Evolutionary conservation across 2,329 filamentous ascomycete species (phyloP).

Genomic region (Ascochyta pisi): DNA sequence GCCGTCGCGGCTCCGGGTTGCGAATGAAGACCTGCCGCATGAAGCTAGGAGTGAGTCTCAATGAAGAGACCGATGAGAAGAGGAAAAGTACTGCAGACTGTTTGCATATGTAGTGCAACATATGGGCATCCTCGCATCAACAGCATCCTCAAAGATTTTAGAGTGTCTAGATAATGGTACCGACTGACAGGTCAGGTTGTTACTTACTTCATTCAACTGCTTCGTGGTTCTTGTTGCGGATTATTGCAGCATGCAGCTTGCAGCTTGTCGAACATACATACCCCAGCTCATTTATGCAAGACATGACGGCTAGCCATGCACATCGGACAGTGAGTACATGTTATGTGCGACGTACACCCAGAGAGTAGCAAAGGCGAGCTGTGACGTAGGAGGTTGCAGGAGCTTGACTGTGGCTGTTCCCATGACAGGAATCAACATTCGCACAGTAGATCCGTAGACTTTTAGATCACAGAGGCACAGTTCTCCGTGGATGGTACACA

Average conservation of each 20-base stretch:
- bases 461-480: neutral
- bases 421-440: neutral
- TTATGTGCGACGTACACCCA: conserved; percentile 3
- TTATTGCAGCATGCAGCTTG: conserved; percentile 2
- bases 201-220: neutral
- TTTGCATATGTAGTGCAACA: conserved; percentile 3
- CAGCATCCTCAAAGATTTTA: neutral
- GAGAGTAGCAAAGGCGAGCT: neutral
- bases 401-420: neutral
- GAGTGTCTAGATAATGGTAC: neutral
- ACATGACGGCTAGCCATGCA: conserved; percentile 4
- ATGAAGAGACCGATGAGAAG: neutral
- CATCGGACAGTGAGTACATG: neutral
- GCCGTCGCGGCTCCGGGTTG: conserved; percentile 8
- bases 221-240: neutral
- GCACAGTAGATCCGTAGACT: neutral
- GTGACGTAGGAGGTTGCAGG: conserved; percentile 2
- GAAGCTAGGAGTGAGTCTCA: conserved; percentile 4
- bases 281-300: conserved; percentile 6
- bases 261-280: neutral
- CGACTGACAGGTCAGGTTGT: neutral
- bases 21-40: conserved; percentile 2
- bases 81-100: neutral
- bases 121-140: neutral
- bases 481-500: neutral